These are phyloP conservation scores for Ceratobasidium sp. DNA, from an alignment of 1,284 basidiomycete species.

Conservation along the genomic window DNA sequence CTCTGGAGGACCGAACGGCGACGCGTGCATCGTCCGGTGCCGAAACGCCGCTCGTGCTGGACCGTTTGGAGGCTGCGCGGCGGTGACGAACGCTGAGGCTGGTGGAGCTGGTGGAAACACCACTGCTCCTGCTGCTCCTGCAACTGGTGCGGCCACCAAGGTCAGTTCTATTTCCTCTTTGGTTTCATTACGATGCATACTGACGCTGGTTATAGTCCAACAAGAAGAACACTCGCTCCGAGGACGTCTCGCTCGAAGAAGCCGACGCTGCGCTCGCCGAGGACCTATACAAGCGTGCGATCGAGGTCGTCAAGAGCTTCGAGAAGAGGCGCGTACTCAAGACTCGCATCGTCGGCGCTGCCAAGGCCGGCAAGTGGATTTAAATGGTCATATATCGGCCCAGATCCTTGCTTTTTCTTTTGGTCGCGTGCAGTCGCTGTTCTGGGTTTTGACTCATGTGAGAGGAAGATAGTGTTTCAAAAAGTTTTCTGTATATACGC, in stretches of 20 bases:
- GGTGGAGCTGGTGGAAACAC: conserved; percentile 30
- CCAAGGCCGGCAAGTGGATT: conserved; percentile 47
- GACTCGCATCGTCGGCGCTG: conserved; percentile 46
- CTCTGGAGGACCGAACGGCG: conserved; percentile 52
- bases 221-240: conserved; percentile 26
- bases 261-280: conserved; percentile 34
- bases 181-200: not conserved
- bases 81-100: conserved; percentile 48
- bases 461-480: not conserved
- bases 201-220: not conserved
- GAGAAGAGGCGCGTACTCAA: conserved; percentile 46
- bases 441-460: conserved; percentile 5
- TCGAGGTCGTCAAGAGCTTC: conserved; percentile 15
- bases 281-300: conserved; percentile 39
- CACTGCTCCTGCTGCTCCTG: conserved; percentile 17
- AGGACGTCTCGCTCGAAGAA: conserved; percentile 25
- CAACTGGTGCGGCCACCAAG: conserved; percentile 3
- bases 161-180: not conserved
- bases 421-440: conserved; percentile 1
- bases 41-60: conserved; percentile 52
- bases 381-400: conserved; percentile 1
- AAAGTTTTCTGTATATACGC: not conserved
- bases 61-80: conserved; percentile 54
- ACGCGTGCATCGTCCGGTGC: conserved; percentile 54
- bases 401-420: not conserved